A percentile compares a stretch with the other conserved stretches of the same genome.
Evolutionary conservation across 208 protist species (phyloP).

Genomic region (Angomonas deanei): DNA sequence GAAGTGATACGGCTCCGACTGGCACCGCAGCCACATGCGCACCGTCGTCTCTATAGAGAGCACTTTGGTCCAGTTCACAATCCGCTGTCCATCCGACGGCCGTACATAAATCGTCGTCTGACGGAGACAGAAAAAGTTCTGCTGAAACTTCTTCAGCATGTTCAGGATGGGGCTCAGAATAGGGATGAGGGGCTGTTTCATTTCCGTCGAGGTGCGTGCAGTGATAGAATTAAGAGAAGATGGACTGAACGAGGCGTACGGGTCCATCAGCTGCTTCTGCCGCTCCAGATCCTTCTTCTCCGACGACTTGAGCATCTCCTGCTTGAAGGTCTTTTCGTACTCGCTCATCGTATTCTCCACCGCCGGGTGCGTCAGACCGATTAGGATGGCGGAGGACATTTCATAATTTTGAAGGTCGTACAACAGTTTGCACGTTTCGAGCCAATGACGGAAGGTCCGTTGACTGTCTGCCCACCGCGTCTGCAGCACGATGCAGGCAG

Average conservation of each 20-base stretch:
- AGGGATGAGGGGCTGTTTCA: constrained; percentile 60
- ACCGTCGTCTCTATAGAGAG: constrained; percentile 38
- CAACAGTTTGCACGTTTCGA: constrained; percentile 46
- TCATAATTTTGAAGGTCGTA: constrained; percentile 75
- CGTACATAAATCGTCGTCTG: constrained; percentile 23
- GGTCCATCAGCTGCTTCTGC: constrained; percentile 54
- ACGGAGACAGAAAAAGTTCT: constrained; percentile 4
- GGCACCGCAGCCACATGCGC: constrained; percentile 57
- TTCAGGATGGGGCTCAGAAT: constrained; percentile 46
- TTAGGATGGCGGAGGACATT: constrained; percentile 44
- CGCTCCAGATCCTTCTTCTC: constrained; percentile 32
- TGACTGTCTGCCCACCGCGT: constrained; percentile 33
- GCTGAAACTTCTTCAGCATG: constrained; percentile 40
- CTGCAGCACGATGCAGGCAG: constrained; percentile 38
- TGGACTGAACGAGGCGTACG: constrained; percentile 56
- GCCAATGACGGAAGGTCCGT: constrained; percentile 19
- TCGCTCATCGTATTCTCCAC: constrained; percentile 23
- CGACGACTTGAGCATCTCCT: constrained; percentile 21
- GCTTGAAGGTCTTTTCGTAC: constrained; percentile 21
- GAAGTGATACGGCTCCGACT: constrained; percentile 47
- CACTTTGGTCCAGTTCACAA: constrained; percentile 62
- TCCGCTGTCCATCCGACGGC: constrained; percentile 27
- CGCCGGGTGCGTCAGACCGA: constrained; percentile 42
- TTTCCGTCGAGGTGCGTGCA: constrained; percentile 34
- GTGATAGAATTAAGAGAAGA: constrained; percentile 53